phyloP scores from a whole-genome alignment of 352 stramenopile species.

The Phytophthora podocarpi region DNA sequence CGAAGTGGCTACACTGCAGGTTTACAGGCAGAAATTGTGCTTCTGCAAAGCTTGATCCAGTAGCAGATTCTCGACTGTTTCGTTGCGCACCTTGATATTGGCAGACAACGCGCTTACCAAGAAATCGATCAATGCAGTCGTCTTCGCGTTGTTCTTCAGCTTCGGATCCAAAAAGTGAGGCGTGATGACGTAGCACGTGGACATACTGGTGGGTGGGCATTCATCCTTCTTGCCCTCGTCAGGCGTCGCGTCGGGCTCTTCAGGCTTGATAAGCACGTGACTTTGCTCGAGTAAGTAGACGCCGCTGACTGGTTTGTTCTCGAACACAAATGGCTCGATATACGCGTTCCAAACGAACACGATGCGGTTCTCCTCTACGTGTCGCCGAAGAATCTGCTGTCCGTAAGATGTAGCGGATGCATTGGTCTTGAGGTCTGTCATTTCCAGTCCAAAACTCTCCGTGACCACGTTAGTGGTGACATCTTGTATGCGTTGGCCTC shows the following conservation, averaged over 20 bases:
- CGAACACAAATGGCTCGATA: constrained; percentile 61
- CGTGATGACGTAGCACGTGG: constrained; percentile 58
- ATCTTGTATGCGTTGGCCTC: constrained; percentile 18
- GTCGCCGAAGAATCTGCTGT: constrained; percentile 59
- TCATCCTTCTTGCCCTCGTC: constrained; percentile 17
- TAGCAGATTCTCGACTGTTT: constrained; percentile 56
- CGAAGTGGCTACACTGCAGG: constrained; percentile 14
- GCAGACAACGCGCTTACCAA: constrained; percentile 36
- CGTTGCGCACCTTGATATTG: constrained; percentile 38
- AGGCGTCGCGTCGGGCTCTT: constrained; percentile 10
- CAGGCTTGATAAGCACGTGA: constrained; percentile 58
- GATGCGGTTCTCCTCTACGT: constrained; percentile 56
- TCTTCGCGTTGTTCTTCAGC: constrained; percentile 33
- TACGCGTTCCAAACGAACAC: constrained; percentile 63
- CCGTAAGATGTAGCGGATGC: constrained; percentile 52
- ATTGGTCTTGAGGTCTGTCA: constrained; percentile 45
- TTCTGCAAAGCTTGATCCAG: constrained; percentile 30
- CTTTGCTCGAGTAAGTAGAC: constrained; percentile 56
- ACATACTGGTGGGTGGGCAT: constrained; percentile 48
- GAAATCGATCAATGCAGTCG: constrained; percentile 45
- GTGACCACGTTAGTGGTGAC: constrained; percentile 48
- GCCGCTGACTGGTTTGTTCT: constrained; percentile 39
- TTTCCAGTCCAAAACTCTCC: constrained; percentile 59
- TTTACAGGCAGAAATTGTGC: constrained; percentile 5
- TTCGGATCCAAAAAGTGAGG: constrained; percentile 41